Conservation (phyloP, 371 early-diverging fungal species). For the Fennellomyces sp. region DNA sequence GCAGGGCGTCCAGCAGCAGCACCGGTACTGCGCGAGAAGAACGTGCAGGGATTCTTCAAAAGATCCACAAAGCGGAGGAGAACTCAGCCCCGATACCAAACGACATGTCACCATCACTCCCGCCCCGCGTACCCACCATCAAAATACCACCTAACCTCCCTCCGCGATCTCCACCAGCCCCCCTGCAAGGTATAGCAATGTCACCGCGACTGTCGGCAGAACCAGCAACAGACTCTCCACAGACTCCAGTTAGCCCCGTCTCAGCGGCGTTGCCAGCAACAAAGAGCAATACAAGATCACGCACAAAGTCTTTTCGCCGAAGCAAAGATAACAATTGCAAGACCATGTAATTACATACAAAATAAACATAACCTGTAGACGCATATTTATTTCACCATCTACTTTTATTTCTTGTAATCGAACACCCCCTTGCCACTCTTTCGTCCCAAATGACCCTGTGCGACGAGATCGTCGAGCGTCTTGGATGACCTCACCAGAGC, state of each 20-base stretch:
- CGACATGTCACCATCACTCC: background rate
- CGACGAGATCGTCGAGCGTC: conserved; percentile 78
- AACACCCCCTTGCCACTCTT: conserved; percentile 93
- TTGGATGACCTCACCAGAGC: conserved; percentile 71
- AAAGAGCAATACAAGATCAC: no score
- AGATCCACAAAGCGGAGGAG: background rate
- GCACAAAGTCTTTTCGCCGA: background rate
- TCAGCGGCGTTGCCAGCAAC: no score
- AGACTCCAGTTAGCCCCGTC: no score
- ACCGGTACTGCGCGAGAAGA: background rate
- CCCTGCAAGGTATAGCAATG: background rate
- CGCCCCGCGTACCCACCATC: background rate
- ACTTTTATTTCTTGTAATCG: conserved; percentile 57
- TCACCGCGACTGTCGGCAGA: background rate
- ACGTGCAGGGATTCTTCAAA: background rate
- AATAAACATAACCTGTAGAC: background rate
- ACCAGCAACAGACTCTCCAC: no score
- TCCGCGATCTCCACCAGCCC: background rate
- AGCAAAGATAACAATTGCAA: conserved; percentile 3
- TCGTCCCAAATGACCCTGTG: conserved; percentile 79
- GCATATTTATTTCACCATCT: background rate
- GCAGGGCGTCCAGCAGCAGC: background rate
- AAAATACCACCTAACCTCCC: background rate
- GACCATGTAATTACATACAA: background rate
- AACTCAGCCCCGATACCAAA: background rate